A percentile compares a stretch with the other conserved stretches of the same genome.
Conservation (phyloP, 2,329 filamentous ascomycete species). For the Grosmannia huntii region DNA sequence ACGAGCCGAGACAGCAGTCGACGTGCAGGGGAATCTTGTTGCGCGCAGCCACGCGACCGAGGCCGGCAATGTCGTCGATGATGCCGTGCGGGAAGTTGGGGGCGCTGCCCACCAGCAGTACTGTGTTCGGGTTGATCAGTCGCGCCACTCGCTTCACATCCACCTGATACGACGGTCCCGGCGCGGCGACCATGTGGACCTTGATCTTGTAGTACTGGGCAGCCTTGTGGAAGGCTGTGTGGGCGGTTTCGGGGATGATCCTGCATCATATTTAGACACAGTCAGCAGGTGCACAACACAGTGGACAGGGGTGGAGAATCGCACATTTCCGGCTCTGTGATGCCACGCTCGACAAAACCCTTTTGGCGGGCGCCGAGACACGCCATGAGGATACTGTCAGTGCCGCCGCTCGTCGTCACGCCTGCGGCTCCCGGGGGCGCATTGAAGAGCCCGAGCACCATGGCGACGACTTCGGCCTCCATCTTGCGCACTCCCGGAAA, state of each 20-base stretch:
- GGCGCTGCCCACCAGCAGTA: conserved; percentile 85
- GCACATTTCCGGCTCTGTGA: conserved; percentile 91
- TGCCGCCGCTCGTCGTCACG: conserved; percentile 83
- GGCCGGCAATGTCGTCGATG: conserved; percentile 80
- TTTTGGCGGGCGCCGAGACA: conserved; percentile 84
- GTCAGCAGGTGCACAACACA: neutral
- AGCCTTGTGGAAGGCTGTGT: conserved; percentile 94
- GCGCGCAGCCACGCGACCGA: conserved; percentile 71
- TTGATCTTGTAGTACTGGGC: conserved; percentile 96
- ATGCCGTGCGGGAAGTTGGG: conserved; percentile 98
- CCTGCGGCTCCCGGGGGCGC: conserved; percentile 76
- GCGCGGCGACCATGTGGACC: conserved; percentile 75
- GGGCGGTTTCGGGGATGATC: conserved; percentile 87
- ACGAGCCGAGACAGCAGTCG: conserved; percentile 94
- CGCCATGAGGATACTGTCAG: conserved; percentile 94
- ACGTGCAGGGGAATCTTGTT: conserved; percentile 83
- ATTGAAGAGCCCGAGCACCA: conserved; percentile 85
- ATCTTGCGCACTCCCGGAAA: conserved; percentile 98
- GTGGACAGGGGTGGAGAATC: conserved; percentile 15
- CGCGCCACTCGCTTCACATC: conserved; percentile 65
- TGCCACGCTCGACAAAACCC: conserved; percentile 69
- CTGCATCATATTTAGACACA: conserved; percentile 25
- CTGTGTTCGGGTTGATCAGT: conserved; percentile 85
- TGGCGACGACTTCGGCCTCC: conserved; percentile 95
- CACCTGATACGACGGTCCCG: conserved; percentile 74